Percentiles rank a stretch among this genome's conserved stretches.
Evolutionary conservation across 371 early-diverging fungal genomes (phyloP).

Genomic region (Syncephalastrum monosporum): DNA sequence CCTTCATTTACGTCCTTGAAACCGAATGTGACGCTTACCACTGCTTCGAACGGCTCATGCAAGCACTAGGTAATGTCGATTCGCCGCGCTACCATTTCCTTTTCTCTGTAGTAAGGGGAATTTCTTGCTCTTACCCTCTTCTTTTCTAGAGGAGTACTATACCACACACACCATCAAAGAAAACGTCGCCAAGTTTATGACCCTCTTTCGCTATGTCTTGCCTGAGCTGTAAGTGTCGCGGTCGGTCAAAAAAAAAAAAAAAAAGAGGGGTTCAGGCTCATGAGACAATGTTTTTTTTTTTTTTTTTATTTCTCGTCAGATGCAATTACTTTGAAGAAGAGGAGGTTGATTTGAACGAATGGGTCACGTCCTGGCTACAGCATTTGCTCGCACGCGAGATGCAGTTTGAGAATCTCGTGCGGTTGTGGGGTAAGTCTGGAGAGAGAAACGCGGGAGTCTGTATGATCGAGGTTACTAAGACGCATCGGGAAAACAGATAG

Average conservation of each 20-base stretch:
- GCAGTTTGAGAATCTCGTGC: conserved; percentile 72
- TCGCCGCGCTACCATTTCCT: neutral
- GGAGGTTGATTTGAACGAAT: conserved; percentile 88
- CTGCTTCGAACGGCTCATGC: conserved; percentile 76
- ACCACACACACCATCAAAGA: conserved; percentile 55
- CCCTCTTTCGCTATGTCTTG: conserved; percentile 70
- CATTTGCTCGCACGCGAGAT: conserved; percentile 80
- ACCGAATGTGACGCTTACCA: conserved; percentile 81
- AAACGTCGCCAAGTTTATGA: conserved; percentile 81
- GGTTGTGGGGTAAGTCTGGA: conserved; percentile 72
- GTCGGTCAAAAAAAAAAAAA: neutral
- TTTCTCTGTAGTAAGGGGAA: neutral
- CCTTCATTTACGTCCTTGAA: conserved; percentile 75
- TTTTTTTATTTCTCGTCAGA: conserved; percentile 14
- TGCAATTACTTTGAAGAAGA: conserved; percentile 94
- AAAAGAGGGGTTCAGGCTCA: neutral
- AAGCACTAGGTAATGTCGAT: conserved; percentile 56
- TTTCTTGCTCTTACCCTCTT: conserved; percentile 3
- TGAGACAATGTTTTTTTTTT: conserved; percentile 1
- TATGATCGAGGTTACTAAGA: neutral
- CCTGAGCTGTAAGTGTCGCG: conserved; percentile 57
- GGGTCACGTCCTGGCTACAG: conserved; percentile 89
- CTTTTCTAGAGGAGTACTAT: conserved; percentile 58
- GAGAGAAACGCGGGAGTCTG: neutral
- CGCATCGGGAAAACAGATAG: conserved; percentile 47